Base-by-base conservation (phyloP, 2,329 filamentous ascomycete genomes). In the Sporothrix globosa region DNA sequence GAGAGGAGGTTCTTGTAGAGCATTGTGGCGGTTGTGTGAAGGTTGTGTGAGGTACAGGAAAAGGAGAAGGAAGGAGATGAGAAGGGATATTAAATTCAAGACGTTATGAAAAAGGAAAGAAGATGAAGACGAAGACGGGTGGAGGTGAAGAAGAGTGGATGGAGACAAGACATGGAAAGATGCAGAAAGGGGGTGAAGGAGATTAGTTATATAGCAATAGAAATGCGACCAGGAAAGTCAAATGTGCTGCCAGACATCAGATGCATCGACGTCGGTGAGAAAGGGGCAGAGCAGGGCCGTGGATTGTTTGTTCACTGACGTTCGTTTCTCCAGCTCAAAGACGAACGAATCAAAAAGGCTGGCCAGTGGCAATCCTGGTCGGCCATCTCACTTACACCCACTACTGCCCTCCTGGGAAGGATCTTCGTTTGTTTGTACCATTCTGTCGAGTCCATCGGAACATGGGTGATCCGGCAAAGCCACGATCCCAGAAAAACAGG, bases 1-100 rank as follows among this genome's bases (percentile, higher is more conserved):
- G 67, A 63, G 41, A 66, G 27, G 34, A 71, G 46, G 50, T 44
- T 56, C 39, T 52, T 58, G 52, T 65, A 60, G 24, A 71, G 10
- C 69, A 70, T 70, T 13, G 4, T 61, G 46, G 39, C 5, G 19
- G 52, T 3, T 24, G 54, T 11, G 13, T 27, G 34, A 24, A 44
- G 19, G 50, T 27, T 21, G 50, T 27, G 21, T 10, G n/a, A 52
- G 19, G 41, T 44, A 21, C 19, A 21, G 56, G 4, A 52, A 14
- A 1, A 21, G 5, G 3, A 48, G 17, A 34, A 1, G 27, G 9
- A 50, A 30, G 21, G 10, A 17, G 21, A 39, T 30, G 27, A 27
- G n/a, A 34, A 9, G 34, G 34, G 7, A 9, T 34, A 34, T 30
- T 30, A 30, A 30, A 30, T 30, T 30, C 3, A 30, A 30, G 30